phyloP scores from a whole-genome alignment of 495 filamentous ascomycete genomes.

The Aspergillus wentii region DNA sequence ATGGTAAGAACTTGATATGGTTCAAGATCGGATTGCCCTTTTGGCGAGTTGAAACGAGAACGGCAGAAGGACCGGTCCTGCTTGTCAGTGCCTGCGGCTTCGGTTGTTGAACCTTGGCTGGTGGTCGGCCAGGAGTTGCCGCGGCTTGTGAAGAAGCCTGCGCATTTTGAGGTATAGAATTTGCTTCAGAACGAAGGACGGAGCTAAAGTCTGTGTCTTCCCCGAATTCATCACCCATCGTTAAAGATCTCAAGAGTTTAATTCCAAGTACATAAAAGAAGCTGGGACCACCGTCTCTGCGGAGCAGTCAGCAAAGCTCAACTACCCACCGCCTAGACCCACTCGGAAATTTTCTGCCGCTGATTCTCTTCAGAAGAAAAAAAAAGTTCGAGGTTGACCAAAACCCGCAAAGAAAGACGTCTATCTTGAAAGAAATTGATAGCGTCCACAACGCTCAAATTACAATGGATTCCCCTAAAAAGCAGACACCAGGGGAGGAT shows the following conservation, averaged over 20 bases:
- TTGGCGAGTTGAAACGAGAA: constrained; percentile 80
- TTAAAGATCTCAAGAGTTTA: constrained; percentile 1
- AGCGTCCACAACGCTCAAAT: constrained; percentile 8
- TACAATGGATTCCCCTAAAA: constrained; percentile 20
- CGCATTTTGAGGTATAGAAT: constrained; percentile 12
- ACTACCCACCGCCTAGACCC: constrained; percentile 22
- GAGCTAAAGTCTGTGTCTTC: constrained; percentile 55
- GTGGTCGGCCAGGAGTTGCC: constrained; percentile 14
- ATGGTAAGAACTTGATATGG: constrained; percentile 74
- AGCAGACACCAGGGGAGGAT: constrained; percentile 13
- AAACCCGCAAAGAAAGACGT: constrained; percentile 28
- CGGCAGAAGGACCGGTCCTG: constrained; percentile 65
- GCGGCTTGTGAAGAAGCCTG: constrained; percentile 25
- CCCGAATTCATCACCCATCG: constrained; percentile 58
- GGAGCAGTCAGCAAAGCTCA: too few species aligned
- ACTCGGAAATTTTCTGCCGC: constrained; percentile 40
- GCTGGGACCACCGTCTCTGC: too few species aligned
- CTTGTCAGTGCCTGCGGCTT: constrained; percentile 75
- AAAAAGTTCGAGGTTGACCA: too few species aligned
- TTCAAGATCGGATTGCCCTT: constrained; percentile 94
- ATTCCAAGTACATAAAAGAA: too few species aligned
- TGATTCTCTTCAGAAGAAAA: constrained; percentile 32
- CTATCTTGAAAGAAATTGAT: constrained; percentile 19
- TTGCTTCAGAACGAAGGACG: constrained; percentile 44
- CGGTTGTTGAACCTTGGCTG: constrained; percentile 70